Evolutionary conservation across 176 grass and related monocot species (phyloP), one percentile per base, ranked within the genome.

Genomic region (Calamus simplicifolius): DNA sequence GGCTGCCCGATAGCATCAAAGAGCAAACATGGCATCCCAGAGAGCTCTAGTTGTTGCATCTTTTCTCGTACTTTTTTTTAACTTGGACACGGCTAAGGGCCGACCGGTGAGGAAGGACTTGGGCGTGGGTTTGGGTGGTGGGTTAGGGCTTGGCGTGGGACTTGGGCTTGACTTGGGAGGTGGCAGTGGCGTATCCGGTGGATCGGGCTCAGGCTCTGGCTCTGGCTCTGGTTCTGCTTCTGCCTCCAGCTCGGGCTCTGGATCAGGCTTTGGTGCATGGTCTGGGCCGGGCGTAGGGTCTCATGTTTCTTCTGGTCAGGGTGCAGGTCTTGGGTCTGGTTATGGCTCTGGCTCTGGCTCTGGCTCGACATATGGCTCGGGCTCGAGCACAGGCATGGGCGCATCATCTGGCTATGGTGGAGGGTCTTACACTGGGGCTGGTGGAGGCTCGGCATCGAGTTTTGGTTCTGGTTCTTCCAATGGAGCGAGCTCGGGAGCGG

Each of bases 21-120:
- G 51, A 61, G 61, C 16, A 61, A 74, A 8, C 62, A 82, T 85
- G 78, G 75, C 78, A 19, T 57, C 71, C 31, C 50, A 4, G 25
- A 50, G 61, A 61, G n/a, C 54, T 48, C 54, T 66, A 26, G 27
- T 63, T 19, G 23, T 66, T 19, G 23, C 62, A 25, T 16, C 59
- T 72, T 57, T 69, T 71, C 56, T 78, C 28, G 53, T 52, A 49
- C 18, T 58, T 4, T 70, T 69, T 1, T 23, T 76, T 49, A 73
- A 54, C 50, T 50, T 70, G 43, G 49, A 66, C 4, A 14, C 23
- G 54, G 54, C 75, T 0, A 79, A 19, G 3, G 67, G 75, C 27
- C 78, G 87, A 69, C 70, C 78, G 4, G 19, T 67, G n/a, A 76
- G 86, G 50, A 82, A 80, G 51, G 16, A 70, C 54, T 64, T 90